Percentiles rank a stretch among this genome's conserved stretches.
These are phyloP conservation scores for Mollisiaceae sp. DNA, from an alignment of 2,329 filamentous ascomycete genomes.

Conservation along the genomic window DNA sequence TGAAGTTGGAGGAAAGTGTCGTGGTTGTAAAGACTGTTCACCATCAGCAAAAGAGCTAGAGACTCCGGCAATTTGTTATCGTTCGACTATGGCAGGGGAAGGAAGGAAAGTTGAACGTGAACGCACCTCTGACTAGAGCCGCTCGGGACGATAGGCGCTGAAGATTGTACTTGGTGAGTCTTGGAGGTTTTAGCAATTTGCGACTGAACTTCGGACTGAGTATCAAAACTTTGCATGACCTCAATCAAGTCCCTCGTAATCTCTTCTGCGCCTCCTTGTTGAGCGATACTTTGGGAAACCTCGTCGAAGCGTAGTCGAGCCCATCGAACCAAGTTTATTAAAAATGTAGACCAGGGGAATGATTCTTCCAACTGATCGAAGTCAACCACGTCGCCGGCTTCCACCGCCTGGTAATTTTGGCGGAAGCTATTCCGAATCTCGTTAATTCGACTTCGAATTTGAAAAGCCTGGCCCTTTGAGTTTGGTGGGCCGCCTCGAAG, in stretches of 20 bases:
- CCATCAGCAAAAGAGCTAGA: neutral
- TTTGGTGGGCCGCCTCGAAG: slow-evolving; percentile 37
- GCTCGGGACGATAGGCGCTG: slow-evolving; percentile 24
- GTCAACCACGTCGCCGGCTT: slow-evolving; percentile 43
- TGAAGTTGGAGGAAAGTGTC: neutral
- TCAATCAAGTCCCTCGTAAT: slow-evolving; percentile 43
- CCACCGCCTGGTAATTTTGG: slow-evolving; percentile 40
- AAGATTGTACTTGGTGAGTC: slow-evolving; percentile 22
- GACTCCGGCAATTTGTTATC: neutral
- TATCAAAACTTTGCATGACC: slow-evolving; percentile 41
- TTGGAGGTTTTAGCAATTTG: slow-evolving; percentile 14
- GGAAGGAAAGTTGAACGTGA: neutral
- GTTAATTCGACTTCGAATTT: slow-evolving; percentile 46
- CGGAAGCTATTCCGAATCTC: slow-evolving; percentile 46
- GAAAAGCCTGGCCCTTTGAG: slow-evolving; percentile 37
- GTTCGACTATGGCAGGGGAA: neutral
- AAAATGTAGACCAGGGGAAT: slow-evolving; percentile 57
- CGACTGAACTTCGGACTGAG: slow-evolving; percentile 31
- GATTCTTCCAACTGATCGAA: slow-evolving; percentile 48
- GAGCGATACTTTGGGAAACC: slow-evolving; percentile 48
- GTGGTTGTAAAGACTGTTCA: neutral
- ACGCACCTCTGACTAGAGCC: neutral
- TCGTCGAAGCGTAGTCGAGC: slow-evolving; percentile 50
- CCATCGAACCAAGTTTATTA: slow-evolving; percentile 53
- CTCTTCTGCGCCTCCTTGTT: slow-evolving; percentile 48